Evolutionary conservation across 2,329 filamentous ascomycete species (phyloP), one percentile per base, ranked within the genome.

Genomic region (Pestalotiopsis sp.): DNA sequence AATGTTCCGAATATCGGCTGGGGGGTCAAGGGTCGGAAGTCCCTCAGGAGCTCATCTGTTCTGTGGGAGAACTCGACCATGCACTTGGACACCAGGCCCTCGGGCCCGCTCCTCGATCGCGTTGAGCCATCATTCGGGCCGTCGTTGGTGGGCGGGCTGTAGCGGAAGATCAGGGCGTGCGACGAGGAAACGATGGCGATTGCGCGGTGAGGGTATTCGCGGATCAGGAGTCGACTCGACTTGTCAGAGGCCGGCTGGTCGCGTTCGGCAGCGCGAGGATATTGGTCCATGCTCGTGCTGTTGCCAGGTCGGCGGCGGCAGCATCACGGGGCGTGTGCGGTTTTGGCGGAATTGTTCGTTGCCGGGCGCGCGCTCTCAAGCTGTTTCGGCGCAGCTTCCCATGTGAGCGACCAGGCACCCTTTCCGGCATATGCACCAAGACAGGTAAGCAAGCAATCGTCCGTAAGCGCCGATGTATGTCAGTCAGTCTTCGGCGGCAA

Each of bases 11-110:
- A 91, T 40, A 94, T 91, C 17, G 90, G 90, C 60, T 92, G 85
- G 20, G 90, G 87, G 38, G 89, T 92, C 68, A 98, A 82, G 13
- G 90, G 86, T 57, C 93, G 89, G 80, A 95, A 98, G 70, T 94
- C 91, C 73, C 84, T 86, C 68, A 97, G 83, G 70, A 96, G 87
- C 67, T 89, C 83, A 59, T 87, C 84, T 44, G 89, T 85, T 52
- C 88, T 80, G 10, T 88, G 84, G 13, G 89, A 84, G 78, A 98
- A 97, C 78, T 97, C 94, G 72, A 98, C 94, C 85, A 97, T 94
- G 83, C 94, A 97, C 73, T 87, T 86, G 79, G 89, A 79, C 73
- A 86, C 72, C 77, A 80, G 71, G 77, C 82, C 71, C 66, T 86
- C 82, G 71, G 77, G 77, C 67, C 76, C 76, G 39, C 77, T 76